Evolutionary conservation across 179 eudicot species (phyloP).

Genomic region (Heliamphora pulchella): DNA sequence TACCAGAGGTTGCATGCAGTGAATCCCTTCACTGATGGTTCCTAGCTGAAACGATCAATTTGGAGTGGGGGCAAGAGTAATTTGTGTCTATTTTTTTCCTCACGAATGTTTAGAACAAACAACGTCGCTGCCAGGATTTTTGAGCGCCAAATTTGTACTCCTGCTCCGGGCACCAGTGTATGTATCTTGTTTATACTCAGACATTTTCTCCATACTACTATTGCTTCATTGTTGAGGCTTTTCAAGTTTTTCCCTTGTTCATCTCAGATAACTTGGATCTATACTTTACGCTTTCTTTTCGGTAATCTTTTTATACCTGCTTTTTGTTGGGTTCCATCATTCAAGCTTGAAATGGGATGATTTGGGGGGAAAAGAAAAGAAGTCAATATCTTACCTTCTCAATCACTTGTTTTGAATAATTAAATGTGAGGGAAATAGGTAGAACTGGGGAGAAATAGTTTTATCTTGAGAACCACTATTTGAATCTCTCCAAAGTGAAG

Average conservation of each 20-base stretch:
- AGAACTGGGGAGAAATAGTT: too few relatives aligned
- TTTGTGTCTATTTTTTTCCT: background rate
- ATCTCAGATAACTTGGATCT: background rate
- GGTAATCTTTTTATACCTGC: too few relatives aligned
- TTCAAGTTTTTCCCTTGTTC: background rate
- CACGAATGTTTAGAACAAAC: slow-evolving; percentile 68
- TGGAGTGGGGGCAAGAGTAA: background rate
- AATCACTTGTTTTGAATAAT: too few relatives aligned
- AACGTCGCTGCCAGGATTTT: slow-evolving; percentile 78
- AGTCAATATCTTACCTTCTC: too few relatives aligned
- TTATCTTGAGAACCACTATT: too few relatives aligned
- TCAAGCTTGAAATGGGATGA: too few relatives aligned
- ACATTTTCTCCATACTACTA: background rate
- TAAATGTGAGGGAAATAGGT: too few relatives aligned
- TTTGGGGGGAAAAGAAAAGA: too few relatives aligned
- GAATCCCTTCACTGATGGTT: background rate
- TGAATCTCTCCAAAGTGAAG: too few relatives aligned
- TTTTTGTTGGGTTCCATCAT: too few relatives aligned
- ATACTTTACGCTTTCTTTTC: too few relatives aligned
- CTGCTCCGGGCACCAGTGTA: slow-evolving; percentile 85
- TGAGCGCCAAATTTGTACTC: slow-evolving; percentile 73
- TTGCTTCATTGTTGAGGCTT: background rate
- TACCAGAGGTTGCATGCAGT: background rate
- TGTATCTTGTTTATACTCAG: background rate
- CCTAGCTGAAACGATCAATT: background rate